Evolutionary conservation across 2,329 filamentous ascomycete species (phyloP).

Genomic region (Neonectria coccinea): DNA sequence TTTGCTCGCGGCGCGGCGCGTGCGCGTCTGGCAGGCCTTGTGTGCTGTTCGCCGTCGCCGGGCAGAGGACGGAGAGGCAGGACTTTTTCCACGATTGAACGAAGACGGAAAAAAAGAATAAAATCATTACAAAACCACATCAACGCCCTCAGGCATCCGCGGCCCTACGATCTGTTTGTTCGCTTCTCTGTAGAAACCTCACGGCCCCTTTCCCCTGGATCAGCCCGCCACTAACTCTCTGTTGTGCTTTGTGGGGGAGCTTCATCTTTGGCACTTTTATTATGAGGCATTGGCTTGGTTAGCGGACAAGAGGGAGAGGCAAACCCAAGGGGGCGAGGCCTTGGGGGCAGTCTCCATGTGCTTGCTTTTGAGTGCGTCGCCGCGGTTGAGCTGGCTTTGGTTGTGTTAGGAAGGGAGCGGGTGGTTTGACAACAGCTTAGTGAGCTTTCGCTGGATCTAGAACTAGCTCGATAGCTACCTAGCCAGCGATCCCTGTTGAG

Average conservation of each 20-base stretch:
- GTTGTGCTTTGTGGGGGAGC: not conserved
- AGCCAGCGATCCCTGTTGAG: slow-evolving; percentile 7
- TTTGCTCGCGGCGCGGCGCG: slow-evolving; percentile 30
- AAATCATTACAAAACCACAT: slow-evolving; percentile 18
- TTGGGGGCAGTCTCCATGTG: not conserved
- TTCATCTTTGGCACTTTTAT: slow-evolving; percentile 9
- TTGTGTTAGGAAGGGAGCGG: not conserved
- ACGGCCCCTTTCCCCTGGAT: not conserved
- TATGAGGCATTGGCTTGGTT: slow-evolving; percentile 13
- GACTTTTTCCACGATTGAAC: slow-evolving; percentile 44
- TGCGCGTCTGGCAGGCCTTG: slow-evolving; percentile 45
- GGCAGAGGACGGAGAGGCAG: slow-evolving; percentile 33
- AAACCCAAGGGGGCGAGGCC: not conserved
- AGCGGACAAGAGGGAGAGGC: not conserved
- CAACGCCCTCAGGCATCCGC: slow-evolving; percentile 20
- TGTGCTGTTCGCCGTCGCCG: slow-evolving; percentile 38
- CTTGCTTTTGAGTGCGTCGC: not conserved
- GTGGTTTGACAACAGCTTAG: not conserved
- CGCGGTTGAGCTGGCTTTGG: not conserved
- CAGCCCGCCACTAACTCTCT: not conserved
- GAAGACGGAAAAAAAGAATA: slow-evolving; percentile 35
- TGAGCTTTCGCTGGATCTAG: slow-evolving; percentile 9
- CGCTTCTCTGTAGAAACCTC: slow-evolving; percentile 33
- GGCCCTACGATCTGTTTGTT: slow-evolving; percentile 32
- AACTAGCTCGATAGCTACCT: not conserved